Evolutionary conservation across 768 basidiomycete species (phyloP).

Genomic region (Tulasnella calospora): DNA sequence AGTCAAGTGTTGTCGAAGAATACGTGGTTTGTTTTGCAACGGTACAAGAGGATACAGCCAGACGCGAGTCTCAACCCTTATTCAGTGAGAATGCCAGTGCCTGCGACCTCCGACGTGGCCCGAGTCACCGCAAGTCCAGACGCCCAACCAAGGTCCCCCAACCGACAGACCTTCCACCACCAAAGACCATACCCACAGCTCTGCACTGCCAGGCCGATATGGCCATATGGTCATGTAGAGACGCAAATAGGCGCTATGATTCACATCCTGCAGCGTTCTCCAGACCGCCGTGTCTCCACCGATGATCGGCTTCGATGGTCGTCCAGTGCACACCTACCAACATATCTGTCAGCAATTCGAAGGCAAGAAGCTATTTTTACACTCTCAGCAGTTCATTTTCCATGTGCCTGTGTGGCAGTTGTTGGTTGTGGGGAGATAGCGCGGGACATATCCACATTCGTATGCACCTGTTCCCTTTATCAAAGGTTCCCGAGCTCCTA

Average conservation of each 20-base stretch:
- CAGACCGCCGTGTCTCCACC: not conserved
- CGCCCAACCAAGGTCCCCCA: not conserved
- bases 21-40: not conserved
- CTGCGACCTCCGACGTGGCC: not conserved
- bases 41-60: not conserved
- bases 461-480: not conserved
- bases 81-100: not conserved
- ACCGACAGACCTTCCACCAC: not conserved
- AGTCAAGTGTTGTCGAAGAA: not conserved
- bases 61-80: not conserved
- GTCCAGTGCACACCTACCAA: not conserved
- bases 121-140: not conserved
- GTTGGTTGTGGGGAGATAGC: not conserved
- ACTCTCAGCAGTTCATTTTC: not conserved
- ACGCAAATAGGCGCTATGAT: not conserved
- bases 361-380: not conserved
- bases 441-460: not conserved
- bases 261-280: not conserved
- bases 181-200: not conserved
- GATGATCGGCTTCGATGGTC: not conserved
- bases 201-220: not conserved
- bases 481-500: not conserved
- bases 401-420: conserved; percentile 3
- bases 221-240: not conserved
- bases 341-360: not conserved